Evolutionary conservation across 441 rosid species (phyloP).

Genomic region (Capsella rubella): DNA sequence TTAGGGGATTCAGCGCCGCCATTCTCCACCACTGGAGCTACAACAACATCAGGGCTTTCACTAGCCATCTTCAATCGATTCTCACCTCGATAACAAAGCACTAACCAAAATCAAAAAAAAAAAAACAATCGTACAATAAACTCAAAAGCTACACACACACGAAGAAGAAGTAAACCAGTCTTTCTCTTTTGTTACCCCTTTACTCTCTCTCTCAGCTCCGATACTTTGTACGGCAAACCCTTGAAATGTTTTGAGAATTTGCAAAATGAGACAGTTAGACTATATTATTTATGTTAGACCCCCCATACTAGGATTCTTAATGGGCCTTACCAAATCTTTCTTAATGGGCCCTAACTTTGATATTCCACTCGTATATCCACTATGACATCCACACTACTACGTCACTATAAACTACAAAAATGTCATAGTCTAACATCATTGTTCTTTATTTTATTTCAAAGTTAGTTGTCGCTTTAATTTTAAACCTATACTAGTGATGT

Average conservation of each 20-base stretch:
- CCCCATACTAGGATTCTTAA: neutral
- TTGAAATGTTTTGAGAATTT: neutral
- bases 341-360: no score
- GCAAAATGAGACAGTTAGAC: neutral
- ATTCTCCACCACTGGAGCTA: slow-evolving; percentile 49
- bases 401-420: no score
- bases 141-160: slow-evolving; percentile 11
- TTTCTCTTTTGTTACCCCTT: neutral
- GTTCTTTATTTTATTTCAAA: no score
- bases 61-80: slow-evolving; percentile 55
- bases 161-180: slow-evolving; percentile 15
- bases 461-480: no score
- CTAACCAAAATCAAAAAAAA: neutral
- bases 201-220: slow-evolving; percentile 18
- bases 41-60: slow-evolving; percentile 44
- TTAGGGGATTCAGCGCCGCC: slow-evolving; percentile 48
- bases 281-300: neutral
- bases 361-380: no score
- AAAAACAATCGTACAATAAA: neutral
- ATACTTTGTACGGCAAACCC: slow-evolving; percentile 6
- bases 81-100: slow-evolving; percentile 10
- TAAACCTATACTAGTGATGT: no score
- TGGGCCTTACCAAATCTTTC: neutral
- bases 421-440: no score
- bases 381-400: no score